Evolutionary conservation across 2,329 filamentous ascomycete species (phyloP).

Genomic region (Colletotrichum eleusines): DNA sequence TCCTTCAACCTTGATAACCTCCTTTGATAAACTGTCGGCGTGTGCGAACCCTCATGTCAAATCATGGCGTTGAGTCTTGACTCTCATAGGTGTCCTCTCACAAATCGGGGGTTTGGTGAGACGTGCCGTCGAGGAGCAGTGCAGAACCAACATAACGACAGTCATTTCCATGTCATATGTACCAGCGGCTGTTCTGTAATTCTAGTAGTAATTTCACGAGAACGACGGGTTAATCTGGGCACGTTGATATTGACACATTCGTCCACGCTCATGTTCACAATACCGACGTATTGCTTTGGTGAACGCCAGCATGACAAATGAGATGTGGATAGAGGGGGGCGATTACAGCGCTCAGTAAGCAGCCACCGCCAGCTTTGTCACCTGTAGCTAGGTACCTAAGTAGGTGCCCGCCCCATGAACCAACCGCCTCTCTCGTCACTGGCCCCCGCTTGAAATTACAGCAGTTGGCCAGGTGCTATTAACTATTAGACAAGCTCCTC

Average conservation of each 20-base stretch:
- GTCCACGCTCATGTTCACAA: not conserved
- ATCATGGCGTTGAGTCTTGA: not conserved
- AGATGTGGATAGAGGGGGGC: not conserved
- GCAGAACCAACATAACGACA: not conserved
- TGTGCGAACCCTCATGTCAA: not conserved
- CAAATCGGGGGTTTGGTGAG: not conserved
- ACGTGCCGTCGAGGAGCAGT: too few relatives aligned
- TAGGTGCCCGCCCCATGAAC: too few relatives aligned
- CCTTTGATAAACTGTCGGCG: not conserved
- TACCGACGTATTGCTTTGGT: too few relatives aligned
- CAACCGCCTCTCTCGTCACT: not conserved
- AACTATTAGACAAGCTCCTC: not conserved
- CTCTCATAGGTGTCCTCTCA: not conserved
- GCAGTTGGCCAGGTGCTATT: not conserved
- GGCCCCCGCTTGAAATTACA: not conserved
- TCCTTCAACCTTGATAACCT: not conserved
- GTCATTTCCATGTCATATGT: not conserved
- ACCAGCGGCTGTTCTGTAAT: not conserved
- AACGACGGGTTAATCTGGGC: not conserved
- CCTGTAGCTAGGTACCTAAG: not conserved
- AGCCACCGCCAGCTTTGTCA: conserved; percentile 7
- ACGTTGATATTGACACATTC: not conserved
- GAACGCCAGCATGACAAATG: not conserved
- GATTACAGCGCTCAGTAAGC: conserved; percentile 29
- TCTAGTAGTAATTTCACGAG: not conserved